These are phyloP conservation scores for Aspergillaceae sp. DNA, from an alignment of 2,329 filamentous ascomycete species.

Conservation along the genomic window DNA sequence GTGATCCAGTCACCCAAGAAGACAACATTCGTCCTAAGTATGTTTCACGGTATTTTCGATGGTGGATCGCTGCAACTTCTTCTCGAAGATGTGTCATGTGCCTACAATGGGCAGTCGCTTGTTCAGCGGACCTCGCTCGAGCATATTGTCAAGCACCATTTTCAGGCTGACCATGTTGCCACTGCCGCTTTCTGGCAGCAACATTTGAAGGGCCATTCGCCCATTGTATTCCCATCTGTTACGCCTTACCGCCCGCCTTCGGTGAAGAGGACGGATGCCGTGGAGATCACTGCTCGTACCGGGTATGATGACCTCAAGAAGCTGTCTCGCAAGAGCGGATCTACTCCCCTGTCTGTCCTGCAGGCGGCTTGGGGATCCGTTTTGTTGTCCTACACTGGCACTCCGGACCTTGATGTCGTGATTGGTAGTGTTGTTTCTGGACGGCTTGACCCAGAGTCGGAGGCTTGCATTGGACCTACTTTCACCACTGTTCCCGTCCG, in stretches of 20 bases:
- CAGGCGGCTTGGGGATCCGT: conserved; percentile 31
- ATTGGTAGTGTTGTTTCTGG: conserved; percentile 30
- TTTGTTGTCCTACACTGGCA: conserved; percentile 24
- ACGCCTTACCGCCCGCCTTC: conserved; percentile 12
- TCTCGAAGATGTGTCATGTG: conserved; percentile 21
- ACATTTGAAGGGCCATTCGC: conserved; percentile 13
- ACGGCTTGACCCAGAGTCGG: conserved; percentile 16
- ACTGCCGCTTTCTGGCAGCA: conserved; percentile 16
- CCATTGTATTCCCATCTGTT: conserved; percentile 16
- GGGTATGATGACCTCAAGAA: conserved; percentile 20
- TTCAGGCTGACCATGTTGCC: conserved; percentile 11
- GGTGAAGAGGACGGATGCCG: conserved; percentile 8
- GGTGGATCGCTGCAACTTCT: conserved; percentile 29
- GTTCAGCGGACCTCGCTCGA: conserved; percentile 15
- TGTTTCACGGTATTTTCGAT: conserved; percentile 33
- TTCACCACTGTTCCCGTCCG: conserved; percentile 29
- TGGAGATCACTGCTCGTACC: conserved; percentile 15
- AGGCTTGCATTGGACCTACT: conserved; percentile 23
- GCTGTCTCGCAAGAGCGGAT: conserved; percentile 19
- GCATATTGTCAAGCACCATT: conserved; percentile 19
- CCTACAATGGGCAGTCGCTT: conserved; percentile 8
- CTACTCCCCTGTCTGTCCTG: conserved; percentile 26
- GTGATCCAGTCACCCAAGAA: conserved; percentile 6
- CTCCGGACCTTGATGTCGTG: conserved; percentile 24
- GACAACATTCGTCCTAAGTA: conserved; percentile 20